A percentile compares a stretch with the other conserved stretches of the same genome.
Conservation (phyloP, 2,329 filamentous ascomycete genomes). For the Trichoderma sp. region DNA sequence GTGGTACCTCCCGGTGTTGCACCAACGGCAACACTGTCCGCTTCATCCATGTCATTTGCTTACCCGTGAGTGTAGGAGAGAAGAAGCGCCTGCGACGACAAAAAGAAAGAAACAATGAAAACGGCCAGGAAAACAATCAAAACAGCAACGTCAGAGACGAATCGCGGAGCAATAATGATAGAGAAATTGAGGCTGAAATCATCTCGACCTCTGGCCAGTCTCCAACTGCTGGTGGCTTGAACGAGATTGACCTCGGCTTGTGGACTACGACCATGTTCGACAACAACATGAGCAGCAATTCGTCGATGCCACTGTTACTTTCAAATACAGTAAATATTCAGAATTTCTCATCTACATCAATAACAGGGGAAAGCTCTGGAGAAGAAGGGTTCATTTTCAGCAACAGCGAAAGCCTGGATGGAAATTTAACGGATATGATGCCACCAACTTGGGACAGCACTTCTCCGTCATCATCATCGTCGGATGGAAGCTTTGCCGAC, state of each 20-base stretch:
- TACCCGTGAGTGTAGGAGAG: slow-evolving; percentile 28
- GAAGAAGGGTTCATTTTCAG: slow-evolving; percentile 9
- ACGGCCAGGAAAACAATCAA: neutral
- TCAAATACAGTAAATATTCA: slow-evolving; percentile 17
- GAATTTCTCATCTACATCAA: slow-evolving; percentile 4
- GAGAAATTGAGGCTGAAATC: neutral
- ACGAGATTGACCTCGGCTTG: slow-evolving; percentile 26
- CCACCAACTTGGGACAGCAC: slow-evolving; percentile 24
- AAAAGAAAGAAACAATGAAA: slow-evolving; percentile 18
- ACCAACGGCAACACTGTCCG: neutral
- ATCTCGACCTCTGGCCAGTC: neutral
- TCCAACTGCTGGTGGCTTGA: slow-evolving; percentile 16
- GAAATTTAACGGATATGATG: slow-evolving; percentile 10
- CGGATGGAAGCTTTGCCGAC: slow-evolving; percentile 39
- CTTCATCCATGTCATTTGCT: neutral
- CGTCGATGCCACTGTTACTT: slow-evolving; percentile 20
- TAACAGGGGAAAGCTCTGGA: slow-evolving; percentile 4
- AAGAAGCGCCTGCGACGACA: slow-evolving; percentile 33
- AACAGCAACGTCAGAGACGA: neutral
- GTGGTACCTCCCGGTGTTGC: neutral
- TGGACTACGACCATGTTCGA: slow-evolving; percentile 26
- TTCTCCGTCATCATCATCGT: slow-evolving; percentile 24
- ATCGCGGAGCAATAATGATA: slow-evolving; percentile 2
- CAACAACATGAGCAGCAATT: slow-evolving; percentile 19
- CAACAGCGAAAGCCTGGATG: neutral